Percentiles rank a stretch among this genome's conserved stretches.
phyloP scores from a whole-genome alignment of 768 basidiomycete genomes.

The Collybiopsis confluens region DNA sequence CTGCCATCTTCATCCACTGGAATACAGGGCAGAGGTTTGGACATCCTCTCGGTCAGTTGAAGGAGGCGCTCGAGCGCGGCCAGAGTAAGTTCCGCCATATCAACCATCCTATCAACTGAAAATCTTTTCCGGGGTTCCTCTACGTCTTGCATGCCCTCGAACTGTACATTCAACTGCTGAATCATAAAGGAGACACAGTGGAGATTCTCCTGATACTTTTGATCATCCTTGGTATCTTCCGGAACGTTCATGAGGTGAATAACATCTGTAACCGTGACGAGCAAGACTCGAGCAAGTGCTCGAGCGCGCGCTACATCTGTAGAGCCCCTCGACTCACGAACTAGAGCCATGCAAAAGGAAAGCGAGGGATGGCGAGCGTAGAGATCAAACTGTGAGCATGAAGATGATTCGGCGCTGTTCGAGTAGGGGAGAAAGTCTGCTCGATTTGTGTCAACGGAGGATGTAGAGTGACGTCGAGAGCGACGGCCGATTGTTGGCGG shows the following conservation, averaged over 20 bases:
- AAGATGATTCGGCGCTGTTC: not conserved
- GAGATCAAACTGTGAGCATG: slow-evolving; percentile 22
- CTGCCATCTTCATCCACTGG: not conserved
- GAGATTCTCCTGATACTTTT: not conserved
- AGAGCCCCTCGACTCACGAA: slow-evolving; percentile 19
- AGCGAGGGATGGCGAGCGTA: slow-evolving; percentile 33
- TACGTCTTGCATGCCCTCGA: not conserved
- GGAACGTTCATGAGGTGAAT: slow-evolving; percentile 4
- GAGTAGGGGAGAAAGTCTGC: not conserved
- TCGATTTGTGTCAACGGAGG: slow-evolving; percentile 11
- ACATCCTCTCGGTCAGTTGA: not conserved
- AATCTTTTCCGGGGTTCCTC: not conserved
- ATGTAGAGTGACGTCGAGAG: slow-evolving; percentile 21
- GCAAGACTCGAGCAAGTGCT: slow-evolving; percentile 16
- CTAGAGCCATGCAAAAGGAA: slow-evolving; percentile 21
- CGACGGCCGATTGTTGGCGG: slow-evolving; percentile 20
- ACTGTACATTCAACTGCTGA: not conserved
- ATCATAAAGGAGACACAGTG: slow-evolving; percentile 1
- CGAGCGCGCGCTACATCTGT: slow-evolving; percentile 2
- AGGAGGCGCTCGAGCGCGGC: not conserved
- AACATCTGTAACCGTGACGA: slow-evolving; percentile 1
- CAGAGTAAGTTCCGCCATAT: not conserved
- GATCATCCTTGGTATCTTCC: not conserved
- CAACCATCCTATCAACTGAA: not conserved
- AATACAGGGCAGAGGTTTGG: not conserved